Percentiles rank a stretch among this genome's conserved stretches.
These are phyloP conservation scores for Neurospora terricola DNA, from an alignment of 495 filamentous ascomycete genomes.

Conservation along the genomic window DNA sequence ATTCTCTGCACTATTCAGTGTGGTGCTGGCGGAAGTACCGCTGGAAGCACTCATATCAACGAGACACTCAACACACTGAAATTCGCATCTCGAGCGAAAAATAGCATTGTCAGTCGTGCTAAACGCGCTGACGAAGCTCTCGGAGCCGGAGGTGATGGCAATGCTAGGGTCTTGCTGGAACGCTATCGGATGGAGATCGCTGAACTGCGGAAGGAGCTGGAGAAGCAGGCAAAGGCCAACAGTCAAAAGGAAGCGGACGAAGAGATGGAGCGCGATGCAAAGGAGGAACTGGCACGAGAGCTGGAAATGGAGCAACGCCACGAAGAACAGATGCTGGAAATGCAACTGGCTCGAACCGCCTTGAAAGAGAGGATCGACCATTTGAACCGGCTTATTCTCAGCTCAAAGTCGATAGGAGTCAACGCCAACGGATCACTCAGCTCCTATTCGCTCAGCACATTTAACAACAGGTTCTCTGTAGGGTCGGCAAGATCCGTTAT, in stretches of 20 bases:
- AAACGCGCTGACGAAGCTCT: conserved; percentile 90
- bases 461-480: conserved; percentile 16
- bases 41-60: conserved; percentile 58
- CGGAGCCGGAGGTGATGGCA: conserved; percentile 63
- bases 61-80: conserved; percentile 96
- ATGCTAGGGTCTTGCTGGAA: conserved; percentile 79
- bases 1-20: conserved; percentile 94
- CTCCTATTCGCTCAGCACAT: conserved; percentile 31
- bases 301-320: conserved; percentile 76
- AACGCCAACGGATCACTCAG: conserved; percentile 66
- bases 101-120: conserved; percentile 94
- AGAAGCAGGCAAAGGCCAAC: conserved; percentile 52
- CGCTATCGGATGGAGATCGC: conserved; percentile 91
- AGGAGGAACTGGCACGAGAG: conserved; percentile 63
- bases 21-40: conserved; percentile 52
- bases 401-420: conserved; percentile 90
- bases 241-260: conserved; percentile 58
- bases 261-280: conserved; percentile 44
- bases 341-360: conserved; percentile 91
- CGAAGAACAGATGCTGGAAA: conserved; percentile 95
- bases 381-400: conserved; percentile 87
- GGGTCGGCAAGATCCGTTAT: conserved; percentile 61
- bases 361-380: conserved; percentile 97
- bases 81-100: conserved; percentile 92
- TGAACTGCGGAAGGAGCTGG: conserved; percentile 71